Conservation (phyloP, 2,329 filamentous ascomycete genomes). For the Cercospora berteroae region DNA sequence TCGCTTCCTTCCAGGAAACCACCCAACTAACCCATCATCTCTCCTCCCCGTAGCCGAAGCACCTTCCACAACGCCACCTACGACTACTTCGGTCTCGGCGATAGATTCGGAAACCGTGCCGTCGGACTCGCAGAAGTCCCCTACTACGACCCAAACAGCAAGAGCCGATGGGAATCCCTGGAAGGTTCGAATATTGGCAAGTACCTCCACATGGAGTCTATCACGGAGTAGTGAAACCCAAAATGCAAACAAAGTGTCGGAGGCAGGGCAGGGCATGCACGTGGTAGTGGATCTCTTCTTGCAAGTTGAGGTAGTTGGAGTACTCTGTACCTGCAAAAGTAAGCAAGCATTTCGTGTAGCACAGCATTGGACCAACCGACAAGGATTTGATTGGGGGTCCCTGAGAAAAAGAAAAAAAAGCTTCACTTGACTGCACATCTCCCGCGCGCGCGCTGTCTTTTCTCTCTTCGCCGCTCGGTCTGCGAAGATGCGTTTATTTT, state of each 20-base stretch:
- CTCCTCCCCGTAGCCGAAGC: constrained; percentile 31
- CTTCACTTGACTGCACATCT: not conserved
- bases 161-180: constrained; percentile 8
- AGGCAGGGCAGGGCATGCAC: not conserved
- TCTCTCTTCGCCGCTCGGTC: no score
- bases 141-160: constrained; percentile 54
- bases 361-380: not conserved
- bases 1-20: not conserved
- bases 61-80: constrained; percentile 61
- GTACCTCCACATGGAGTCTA: not conserved
- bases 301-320: not conserved
- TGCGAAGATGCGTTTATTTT: not conserved
- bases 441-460: no score
- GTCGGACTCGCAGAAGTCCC: constrained; percentile 58
- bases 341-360: not conserved
- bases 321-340: not conserved
- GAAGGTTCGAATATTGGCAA: not conserved
- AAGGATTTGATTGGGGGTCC: not conserved
- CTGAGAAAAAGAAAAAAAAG: not conserved
- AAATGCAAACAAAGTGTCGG: not conserved
- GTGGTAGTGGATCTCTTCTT: not conserved
- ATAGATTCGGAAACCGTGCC: constrained; percentile 52
- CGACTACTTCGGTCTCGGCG: constrained; percentile 57
- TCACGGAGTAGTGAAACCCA: not conserved
- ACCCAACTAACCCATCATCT: not conserved